Conservation (phyloP, 148 eudicot species). For the Bassia scoparia region DNA sequence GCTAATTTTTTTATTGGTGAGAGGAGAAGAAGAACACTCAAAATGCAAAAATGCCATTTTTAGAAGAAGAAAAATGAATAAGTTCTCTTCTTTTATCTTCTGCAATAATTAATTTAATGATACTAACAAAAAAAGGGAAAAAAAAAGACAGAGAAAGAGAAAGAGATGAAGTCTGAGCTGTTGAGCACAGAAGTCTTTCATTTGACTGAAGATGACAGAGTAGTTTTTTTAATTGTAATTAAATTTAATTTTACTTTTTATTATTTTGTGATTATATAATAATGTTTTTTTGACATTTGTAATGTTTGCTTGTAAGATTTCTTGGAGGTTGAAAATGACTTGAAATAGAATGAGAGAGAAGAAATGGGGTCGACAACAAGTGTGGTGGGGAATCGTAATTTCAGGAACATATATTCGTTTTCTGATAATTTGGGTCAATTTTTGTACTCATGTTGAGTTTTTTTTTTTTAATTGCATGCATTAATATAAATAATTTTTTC, state of each 20-base stretch:
- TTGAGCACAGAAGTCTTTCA: constrained; percentile 21
- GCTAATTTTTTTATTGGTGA: too few species aligned
- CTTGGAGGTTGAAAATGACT: constrained; percentile 20
- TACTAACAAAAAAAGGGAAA: not conserved
- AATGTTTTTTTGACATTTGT: not conserved
- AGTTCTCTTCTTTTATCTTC: not conserved
- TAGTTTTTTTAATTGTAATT: not conserved
- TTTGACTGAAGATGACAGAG: constrained; percentile 28
- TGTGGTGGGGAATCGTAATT: constrained; percentile 19
- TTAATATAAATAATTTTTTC: too few species aligned
- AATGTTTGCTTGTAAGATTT: constrained; percentile 14
- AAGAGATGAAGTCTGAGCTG: constrained; percentile 25
- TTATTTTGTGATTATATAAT: not conserved
- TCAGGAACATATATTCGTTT: constrained; percentile 23
- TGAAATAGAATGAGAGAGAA: not conserved
- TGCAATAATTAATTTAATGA: too few species aligned
- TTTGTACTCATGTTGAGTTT: not conserved
- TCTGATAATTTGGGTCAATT: not conserved
- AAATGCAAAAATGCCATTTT: too few species aligned
- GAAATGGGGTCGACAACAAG: not conserved
- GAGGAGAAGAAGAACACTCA: too few species aligned
- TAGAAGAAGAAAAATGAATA: not conserved
- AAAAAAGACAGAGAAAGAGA: not conserved
- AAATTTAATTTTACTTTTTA: not conserved
- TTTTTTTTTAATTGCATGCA: not conserved